phyloP scores from a whole-genome alignment of 805 yeast species.

The Maudiozyma serrabonitensis region DNA sequence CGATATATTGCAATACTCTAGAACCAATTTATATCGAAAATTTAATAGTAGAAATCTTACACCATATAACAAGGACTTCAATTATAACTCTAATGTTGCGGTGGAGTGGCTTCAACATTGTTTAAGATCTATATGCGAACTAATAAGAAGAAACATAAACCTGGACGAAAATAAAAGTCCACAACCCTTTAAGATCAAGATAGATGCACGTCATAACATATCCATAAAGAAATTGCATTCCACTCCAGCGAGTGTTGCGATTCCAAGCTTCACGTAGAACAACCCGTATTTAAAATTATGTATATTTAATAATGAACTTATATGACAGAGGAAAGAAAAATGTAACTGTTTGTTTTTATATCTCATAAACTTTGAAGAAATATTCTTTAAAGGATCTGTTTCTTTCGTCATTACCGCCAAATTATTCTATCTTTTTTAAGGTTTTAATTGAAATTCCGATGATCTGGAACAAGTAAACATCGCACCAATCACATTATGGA shows the following conservation, averaged over 20 bases:
- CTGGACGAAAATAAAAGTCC: conserved; percentile 1
- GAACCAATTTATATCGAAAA: conserved; percentile 11
- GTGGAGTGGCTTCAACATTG: conserved; percentile 23
- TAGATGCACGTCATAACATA: conserved; percentile 10
- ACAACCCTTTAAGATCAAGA: conserved; percentile 13
- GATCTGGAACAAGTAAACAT: no score
- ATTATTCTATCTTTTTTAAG: no score
- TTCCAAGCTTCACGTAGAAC: background rate
- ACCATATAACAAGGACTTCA: conserved; percentile 8
- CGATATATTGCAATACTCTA: conserved; percentile 18
- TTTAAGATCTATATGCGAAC: conserved; percentile 10
- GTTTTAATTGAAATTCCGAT: no score
- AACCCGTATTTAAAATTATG: background rate
- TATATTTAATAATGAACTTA: background rate
- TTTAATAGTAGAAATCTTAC: conserved; percentile 14
- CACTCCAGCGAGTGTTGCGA: conserved; percentile 9
- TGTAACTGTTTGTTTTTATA: no score
- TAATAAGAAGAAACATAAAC: conserved; percentile 6
- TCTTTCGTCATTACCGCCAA: no score
- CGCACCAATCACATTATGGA: no score
- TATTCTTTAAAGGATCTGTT: no score
- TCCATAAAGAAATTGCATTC: conserved; percentile 5
- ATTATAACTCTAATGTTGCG: conserved; percentile 21
- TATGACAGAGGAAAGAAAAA: no score
- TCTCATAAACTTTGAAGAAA: no score